Evolutionary conservation across 495 filamentous ascomycete genomes (phyloP), one percentile per base, ranked within the genome.

Genomic region (Aspergillus sclerotioniger): DNA sequence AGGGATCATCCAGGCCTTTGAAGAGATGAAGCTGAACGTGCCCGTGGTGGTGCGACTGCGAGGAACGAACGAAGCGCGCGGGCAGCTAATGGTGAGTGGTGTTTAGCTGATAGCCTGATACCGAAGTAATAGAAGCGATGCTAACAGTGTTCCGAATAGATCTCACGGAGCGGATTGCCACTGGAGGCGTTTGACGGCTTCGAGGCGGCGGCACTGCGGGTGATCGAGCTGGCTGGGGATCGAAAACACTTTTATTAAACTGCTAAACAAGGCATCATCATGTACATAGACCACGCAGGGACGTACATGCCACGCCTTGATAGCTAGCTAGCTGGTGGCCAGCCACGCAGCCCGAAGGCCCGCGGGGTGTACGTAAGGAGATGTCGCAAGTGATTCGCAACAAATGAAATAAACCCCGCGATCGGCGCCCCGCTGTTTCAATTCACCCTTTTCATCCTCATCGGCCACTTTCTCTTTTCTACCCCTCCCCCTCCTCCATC

Each of bases 21-120:
- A 82, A 60, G 88, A 92, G 62, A 63, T 94, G 66, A 71, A 82
- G 2, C 82, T 90, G 69, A 71, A 71, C 3, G 77, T 92, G 5
- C 91, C 91, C 15, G 87, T 96, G 12, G 89, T 96, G 41, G 92
- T 96, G 48, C 81, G 92, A 61, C 77, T 96, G 61, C 78, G 90
- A 60, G 92, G 91, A 12, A 93, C 90, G 46, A 92, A 91, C 61
- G 90, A 96, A 71, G 81, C 82, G 63, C 73, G 83, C 58, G 92
- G 90, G 10, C 85, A 88, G 77, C 81, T 81, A 68, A 83, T 96
- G 73, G 81, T 89, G 64, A 65, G 78, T 60, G 29, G 2, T 6
- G 9, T 13, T 6, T 10, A 6, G 13, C 9, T 10, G 8, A 35
- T 35, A 2, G 33, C 33, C 33, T 35, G 13, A 13, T 10, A 10